Evolutionary conservation across 495 filamentous ascomycete species (phyloP), one percentile per base, ranked within the genome.

Genomic region (Xylaria flabelliformis): DNA sequence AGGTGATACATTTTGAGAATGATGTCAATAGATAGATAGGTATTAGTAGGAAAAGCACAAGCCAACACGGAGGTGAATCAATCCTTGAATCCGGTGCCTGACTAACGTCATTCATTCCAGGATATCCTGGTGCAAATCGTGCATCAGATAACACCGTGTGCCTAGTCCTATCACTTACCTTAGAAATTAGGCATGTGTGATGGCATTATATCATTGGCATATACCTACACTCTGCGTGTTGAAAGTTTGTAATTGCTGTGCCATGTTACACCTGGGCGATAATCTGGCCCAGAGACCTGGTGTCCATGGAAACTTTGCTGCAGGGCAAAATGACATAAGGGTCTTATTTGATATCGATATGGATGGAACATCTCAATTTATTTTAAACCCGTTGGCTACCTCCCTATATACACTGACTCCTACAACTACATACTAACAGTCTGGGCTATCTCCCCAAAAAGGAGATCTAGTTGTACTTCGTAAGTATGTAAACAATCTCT

Each of bases 101-200:
- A 66, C 46, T 39, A 65, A 66, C 64, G 64, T 66, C 64, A 66
- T 66, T 34, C 3, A 19, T 34, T 61, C 58, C 58, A 39, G 63
- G 46, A 50, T 66, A 65, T 65, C 63, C 63, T 17, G 44, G 63
- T 65, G 63, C 36, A 65, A 50, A 65, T 65, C 63, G 41, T 65
- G 42, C 63, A 65, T 48, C 63, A 41, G 24, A 65, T 29, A 42
- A 13, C 39, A 41, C 41, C 62, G n/a, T 61, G 32, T 61, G 58
- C 58, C 58, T 39, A 19, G 58, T 61, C 32, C 58, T 34, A 39
- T 61, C 58, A 39, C 58, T 61, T 61, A 32, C 32, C 13, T 65
- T 26, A 6, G 21, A 42, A 48, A 56, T 56, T 12, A 56, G 26
- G 15, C 53, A 29, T 56, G 53, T 56, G 53, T 32, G 12, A 56